A percentile compares a stretch with the other conserved stretches of the same genome.
Evolutionary conservation across 106 monocot species (phyloP).

Genomic region (Dendrobium huoshanense): DNA sequence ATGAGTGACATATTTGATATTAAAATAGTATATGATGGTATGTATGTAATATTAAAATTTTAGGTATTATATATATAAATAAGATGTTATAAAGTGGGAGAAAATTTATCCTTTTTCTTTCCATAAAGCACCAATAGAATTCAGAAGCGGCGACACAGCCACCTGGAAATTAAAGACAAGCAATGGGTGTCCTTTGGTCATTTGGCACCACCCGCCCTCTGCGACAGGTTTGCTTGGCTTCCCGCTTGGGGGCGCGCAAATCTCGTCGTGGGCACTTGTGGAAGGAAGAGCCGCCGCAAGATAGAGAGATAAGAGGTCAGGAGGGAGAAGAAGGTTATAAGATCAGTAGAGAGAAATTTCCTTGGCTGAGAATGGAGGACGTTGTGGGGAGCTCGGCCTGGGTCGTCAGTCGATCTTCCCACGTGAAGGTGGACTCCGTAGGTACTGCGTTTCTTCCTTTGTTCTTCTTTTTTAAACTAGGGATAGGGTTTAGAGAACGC

Average conservation of each 20-base stretch:
- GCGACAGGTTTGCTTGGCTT: background rate
- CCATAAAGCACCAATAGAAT: too few relatives aligned
- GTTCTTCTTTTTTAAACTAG: background rate
- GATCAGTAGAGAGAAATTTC: background rate
- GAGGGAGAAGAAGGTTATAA: background rate
- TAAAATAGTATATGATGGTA: too few relatives aligned
- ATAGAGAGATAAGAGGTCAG: background rate
- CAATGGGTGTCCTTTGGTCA: background rate
- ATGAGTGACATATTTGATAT: too few relatives aligned
- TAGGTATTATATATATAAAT: too few relatives aligned
- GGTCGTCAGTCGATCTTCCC: slow-evolving; percentile 59
- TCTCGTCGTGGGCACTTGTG: background rate
- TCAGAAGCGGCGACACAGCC: background rate
- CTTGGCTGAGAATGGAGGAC: slow-evolving; percentile 48
- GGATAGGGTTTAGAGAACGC: slow-evolving; percentile 28
- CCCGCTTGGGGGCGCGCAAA: background rate
- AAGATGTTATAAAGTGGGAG: too few relatives aligned
- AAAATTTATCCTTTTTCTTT: too few relatives aligned
- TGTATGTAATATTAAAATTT: too few relatives aligned
- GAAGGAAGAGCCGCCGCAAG: background rate
- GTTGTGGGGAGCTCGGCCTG: slow-evolving; percentile 63
- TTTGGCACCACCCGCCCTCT: background rate
- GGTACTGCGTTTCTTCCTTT: slow-evolving; percentile 21
- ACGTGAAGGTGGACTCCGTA: slow-evolving; percentile 58
- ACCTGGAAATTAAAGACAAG: background rate